Conservation (phyloP, 192 early-diverging fungal species). For the Coemansia sp. region DNA sequence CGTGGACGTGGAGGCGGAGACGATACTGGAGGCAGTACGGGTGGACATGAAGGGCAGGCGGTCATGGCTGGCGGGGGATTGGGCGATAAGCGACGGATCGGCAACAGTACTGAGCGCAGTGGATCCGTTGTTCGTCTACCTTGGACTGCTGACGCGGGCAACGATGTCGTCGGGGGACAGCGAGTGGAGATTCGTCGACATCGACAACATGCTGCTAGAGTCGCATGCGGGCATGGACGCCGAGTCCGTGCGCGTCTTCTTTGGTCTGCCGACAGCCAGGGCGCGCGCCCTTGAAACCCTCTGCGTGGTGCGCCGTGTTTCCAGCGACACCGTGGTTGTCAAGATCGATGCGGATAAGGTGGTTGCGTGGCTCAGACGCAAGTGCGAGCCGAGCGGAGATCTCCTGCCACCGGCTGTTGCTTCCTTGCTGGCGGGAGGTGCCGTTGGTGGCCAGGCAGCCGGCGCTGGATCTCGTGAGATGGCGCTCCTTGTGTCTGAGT, state of each 20-base stretch:
- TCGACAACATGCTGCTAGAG: slow-evolving; percentile 30
- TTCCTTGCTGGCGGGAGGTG: neutral
- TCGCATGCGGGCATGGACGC: slow-evolving; percentile 26
- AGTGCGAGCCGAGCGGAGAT: slow-evolving; percentile 19
- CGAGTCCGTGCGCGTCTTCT: slow-evolving; percentile 10
- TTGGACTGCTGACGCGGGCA: slow-evolving; percentile 26
- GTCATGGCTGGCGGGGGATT: slow-evolving; percentile 36
- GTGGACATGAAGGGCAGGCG: slow-evolving; percentile 38
- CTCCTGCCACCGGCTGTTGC: slow-evolving; percentile 17
- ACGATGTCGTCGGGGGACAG: slow-evolving; percentile 10
- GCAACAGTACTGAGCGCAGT: slow-evolving; percentile 23
- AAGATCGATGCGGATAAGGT: slow-evolving; percentile 22
- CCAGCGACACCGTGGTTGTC: slow-evolving; percentile 20
- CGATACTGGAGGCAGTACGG: slow-evolving; percentile 27
- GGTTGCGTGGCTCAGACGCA: slow-evolving; percentile 37
- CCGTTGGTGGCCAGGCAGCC: slow-evolving; percentile 1
- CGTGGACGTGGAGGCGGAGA: slow-evolving; percentile 17
- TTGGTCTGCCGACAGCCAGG: slow-evolving; percentile 9
- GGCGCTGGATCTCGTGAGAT: slow-evolving; percentile 31
- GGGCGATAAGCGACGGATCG: slow-evolving; percentile 29
- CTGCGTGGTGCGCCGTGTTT: slow-evolving; percentile 24
- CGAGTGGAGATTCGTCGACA: slow-evolving; percentile 38
- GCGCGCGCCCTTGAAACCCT: slow-evolving; percentile 21
- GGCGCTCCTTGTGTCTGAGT: slow-evolving; percentile 43
- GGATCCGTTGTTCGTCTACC: slow-evolving; percentile 43